A percentile compares a stretch with the other conserved stretches of the same genome.
These are phyloP conservation scores for Discostella pseudostelligera DNA, from an alignment of 108 stramenopile genomes.

Conservation along the genomic window DNA sequence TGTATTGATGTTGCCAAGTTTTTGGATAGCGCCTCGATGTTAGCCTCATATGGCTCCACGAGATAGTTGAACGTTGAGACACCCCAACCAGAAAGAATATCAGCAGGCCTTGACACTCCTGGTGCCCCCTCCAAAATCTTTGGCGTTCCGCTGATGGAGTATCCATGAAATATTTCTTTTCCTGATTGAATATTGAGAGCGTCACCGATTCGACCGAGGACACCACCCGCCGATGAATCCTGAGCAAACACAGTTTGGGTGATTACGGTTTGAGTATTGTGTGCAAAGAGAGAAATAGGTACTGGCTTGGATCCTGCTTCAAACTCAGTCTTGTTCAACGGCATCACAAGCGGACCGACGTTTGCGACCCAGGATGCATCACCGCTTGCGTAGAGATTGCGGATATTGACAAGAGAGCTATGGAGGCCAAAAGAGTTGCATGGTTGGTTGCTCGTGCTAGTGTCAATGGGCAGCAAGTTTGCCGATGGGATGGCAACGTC, in stretches of 20 bases:
- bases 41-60: slow-evolving; percentile 9
- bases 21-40: slow-evolving; percentile 17
- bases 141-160: slow-evolving; percentile 35
- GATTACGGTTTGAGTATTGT: slow-evolving; percentile 28
- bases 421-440: slow-evolving; percentile 50
- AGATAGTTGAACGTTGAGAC: slow-evolving; percentile 14
- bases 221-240: slow-evolving; percentile 24
- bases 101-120: slow-evolving; percentile 31
- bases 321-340: slow-evolving; percentile 21
- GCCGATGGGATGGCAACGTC: slow-evolving; percentile 23
- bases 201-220: slow-evolving; percentile 41
- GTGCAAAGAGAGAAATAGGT: slow-evolving; percentile 42
- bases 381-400: slow-evolving; percentile 37
- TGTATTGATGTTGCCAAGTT: slow-evolving; percentile 21
- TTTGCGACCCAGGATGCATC: slow-evolving; percentile 48
- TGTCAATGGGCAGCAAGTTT: slow-evolving; percentile 17
- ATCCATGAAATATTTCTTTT: slow-evolving; percentile 24
- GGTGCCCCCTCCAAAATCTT: slow-evolving; percentile 36
- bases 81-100: slow-evolving; percentile 28
- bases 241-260: slow-evolving; percentile 37
- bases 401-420: slow-evolving; percentile 17
- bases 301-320: slow-evolving; percentile 9
- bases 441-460: slow-evolving; percentile 15
- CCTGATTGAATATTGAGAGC: slow-evolving; percentile 23
- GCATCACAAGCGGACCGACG: slow-evolving; percentile 24